Evolutionary conservation across 2,329 filamentous ascomycete species (phyloP).

Genomic region (Scedosporium dehoogii): DNA sequence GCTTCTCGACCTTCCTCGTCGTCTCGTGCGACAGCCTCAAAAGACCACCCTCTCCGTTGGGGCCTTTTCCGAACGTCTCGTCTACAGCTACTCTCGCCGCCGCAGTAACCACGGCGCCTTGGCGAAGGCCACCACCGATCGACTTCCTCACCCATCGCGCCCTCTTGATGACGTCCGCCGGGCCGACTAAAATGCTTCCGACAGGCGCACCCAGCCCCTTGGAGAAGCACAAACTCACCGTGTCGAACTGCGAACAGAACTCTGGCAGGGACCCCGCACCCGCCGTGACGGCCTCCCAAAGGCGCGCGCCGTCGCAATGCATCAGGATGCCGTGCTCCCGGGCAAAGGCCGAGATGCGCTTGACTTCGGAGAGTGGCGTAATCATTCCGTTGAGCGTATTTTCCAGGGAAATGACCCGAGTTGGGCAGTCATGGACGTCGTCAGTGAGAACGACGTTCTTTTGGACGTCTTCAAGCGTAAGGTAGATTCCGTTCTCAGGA

Average conservation of each 20-base stretch:
- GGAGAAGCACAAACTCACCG: conserved; percentile 67
- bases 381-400: conserved; percentile 77
- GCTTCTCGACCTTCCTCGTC: conserved; percentile 53
- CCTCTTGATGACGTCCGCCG: conserved; percentile 23
- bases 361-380: conserved; percentile 63
- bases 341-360: conserved; percentile 61
- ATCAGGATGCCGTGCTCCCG: conserved; percentile 52
- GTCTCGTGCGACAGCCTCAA: conserved; percentile 50
- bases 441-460: conserved; percentile 53
- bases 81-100: conserved; percentile 60
- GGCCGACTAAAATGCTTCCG: conserved; percentile 62
- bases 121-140: conserved; percentile 64
- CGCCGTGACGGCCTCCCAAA: conserved; percentile 73
- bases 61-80: conserved; percentile 29
- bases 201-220: conserved; percentile 78
- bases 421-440: conserved; percentile 71
- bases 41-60: conserved; percentile 39
- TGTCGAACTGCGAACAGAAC: conserved; percentile 61
- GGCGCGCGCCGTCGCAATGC: conserved; percentile 69
- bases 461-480: conserved; percentile 69
- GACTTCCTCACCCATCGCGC: conserved; percentile 47
- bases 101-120: conserved; percentile 63
- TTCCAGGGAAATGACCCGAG: conserved; percentile 71
- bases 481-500: conserved; percentile 60
- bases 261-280: conserved; percentile 58